A percentile compares a stretch with the other conserved stretches of the same genome.
These are phyloP conservation scores for Wallacemonas rigidus DNA, from an alignment of 208 protist species.

Conservation along the genomic window DNA sequence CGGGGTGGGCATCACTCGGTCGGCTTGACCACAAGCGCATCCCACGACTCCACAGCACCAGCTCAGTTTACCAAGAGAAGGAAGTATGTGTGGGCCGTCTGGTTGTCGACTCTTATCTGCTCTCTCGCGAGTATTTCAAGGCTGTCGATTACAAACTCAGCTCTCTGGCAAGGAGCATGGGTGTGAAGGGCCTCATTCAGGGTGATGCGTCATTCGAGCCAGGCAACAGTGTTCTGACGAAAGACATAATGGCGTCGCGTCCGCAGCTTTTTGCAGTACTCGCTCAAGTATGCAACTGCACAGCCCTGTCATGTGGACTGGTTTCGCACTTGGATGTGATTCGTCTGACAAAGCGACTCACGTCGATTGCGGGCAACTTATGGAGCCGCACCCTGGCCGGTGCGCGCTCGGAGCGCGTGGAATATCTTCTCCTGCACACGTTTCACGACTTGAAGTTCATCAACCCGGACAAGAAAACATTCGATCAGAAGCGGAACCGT, in stretches of 20 bases:
- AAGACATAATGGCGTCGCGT: constrained; percentile 40
- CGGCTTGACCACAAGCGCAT: constrained; percentile 82
- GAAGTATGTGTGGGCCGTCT: constrained; percentile 93
- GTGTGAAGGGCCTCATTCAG: constrained; percentile 63
- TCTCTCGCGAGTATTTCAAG: constrained; percentile 93
- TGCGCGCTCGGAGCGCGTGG: constrained; percentile 96
- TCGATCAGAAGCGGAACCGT: constrained; percentile 47
- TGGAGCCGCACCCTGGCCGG: constrained; percentile 96
- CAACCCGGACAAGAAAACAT: constrained; percentile 92
- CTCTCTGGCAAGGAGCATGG: constrained; percentile 75
- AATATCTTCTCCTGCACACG: constrained; percentile 98
- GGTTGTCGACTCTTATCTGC: constrained; percentile 95
- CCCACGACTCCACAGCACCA: constrained; percentile 63
- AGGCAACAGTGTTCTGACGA: constrained; percentile 52
- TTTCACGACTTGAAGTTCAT: constrained; percentile 95
- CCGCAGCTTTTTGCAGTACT: constrained; percentile 66
- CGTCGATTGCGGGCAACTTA: constrained; percentile 95
- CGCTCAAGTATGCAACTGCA: constrained; percentile 70
- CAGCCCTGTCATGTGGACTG: constrained; percentile 83
- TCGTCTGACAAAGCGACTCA: constrained; percentile 98
- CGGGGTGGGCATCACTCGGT: constrained; percentile 92
- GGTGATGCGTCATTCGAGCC: constrained; percentile 66
- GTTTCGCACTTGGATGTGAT: constrained; percentile 95
- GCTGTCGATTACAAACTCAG: constrained; percentile 90
- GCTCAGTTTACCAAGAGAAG: constrained; percentile 64